Base-by-base conservation (phyloP, 495 filamentous ascomycete genomes). In the Bathelium albidoporum region DNA sequence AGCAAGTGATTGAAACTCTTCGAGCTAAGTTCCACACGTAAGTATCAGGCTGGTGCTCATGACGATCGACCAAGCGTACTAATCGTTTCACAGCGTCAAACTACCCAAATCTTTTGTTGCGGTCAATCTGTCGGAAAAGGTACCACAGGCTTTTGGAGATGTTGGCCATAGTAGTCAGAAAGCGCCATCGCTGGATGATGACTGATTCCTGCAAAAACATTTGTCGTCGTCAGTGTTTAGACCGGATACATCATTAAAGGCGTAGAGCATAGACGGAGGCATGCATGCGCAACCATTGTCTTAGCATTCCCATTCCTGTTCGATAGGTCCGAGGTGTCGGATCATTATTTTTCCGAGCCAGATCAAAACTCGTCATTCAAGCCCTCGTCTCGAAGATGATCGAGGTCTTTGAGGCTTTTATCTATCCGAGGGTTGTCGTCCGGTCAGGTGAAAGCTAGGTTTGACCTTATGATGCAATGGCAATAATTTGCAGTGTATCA, bases 21-120 rank as follows among this genome's bases (percentile, higher is more conserved):
- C 83, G 91, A 66, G 95, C 88, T 29, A 96, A 95, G 73, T 98
- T 98, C 69, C 87, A 95, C 67, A 90, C 89, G 89, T 94, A 81
- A 80, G 88, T 80, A 44, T 49, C 49, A 29, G 32, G 7, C 16
- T 3, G 39, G 11, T 12, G 36, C 55, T 64, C 26, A 28, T 24
- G 0, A 43, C 32, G 26, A 9, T 3, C 12, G 5, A 55, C 7
- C 24, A 29, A 16, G 20, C 0, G 1, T 52, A 4, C 29, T 24
- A 9, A 29, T 58, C 1, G 16, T 26, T 10, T 72, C 59, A 26
- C 58, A 91, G 90, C 65, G 95, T 98, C 43, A 95, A 97, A 79
- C 76, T 98, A 28, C 94, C 94, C 29, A 94, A 95, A 77, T 87
- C 85, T 12, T 98, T 98, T 74, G 83, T 94, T 32, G 93, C 91